Percentiles rank a stretch among this genome's conserved stretches.
Conservation (phyloP, 23 red algal genomes). For the Gracilaria domingensis region DNA sequence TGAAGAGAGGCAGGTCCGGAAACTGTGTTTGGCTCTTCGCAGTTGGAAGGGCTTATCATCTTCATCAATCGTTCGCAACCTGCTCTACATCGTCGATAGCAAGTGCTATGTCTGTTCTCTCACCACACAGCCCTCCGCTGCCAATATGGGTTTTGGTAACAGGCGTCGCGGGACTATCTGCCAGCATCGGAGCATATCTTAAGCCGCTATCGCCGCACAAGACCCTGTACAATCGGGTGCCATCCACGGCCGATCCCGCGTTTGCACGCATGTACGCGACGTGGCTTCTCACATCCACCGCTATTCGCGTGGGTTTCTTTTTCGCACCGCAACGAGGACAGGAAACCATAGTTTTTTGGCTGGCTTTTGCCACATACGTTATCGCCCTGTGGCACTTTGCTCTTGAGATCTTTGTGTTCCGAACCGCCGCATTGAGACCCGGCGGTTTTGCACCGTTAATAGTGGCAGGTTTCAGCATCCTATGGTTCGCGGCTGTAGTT, state of each 20-base stretch:
- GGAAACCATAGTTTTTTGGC: slow-evolving; percentile 28
- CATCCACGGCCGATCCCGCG: slow-evolving; percentile 35
- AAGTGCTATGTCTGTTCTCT: slow-evolving; percentile 22
- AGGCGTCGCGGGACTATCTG: slow-evolving; percentile 70
- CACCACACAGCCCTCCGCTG: slow-evolving; percentile 29
- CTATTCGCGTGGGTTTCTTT: slow-evolving; percentile 62
- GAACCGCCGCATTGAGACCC: slow-evolving; percentile 73
- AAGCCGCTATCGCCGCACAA: slow-evolving; percentile 70
- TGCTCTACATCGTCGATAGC: not conserved
- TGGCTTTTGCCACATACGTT: slow-evolving; percentile 71
- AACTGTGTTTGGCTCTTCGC: not conserved
- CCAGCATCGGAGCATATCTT: slow-evolving; percentile 55
- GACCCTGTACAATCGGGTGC: slow-evolving; percentile 65
- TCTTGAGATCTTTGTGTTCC: slow-evolving; percentile 78
- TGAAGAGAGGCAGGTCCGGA: too few species aligned
- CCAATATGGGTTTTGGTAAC: slow-evolving; percentile 73
- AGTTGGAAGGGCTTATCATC: not conserved
- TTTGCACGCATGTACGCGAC: slow-evolving; percentile 85
- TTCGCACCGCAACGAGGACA: slow-evolving; percentile 38
- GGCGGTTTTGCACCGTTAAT: slow-evolving; percentile 77
- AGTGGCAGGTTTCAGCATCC: slow-evolving; percentile 58
- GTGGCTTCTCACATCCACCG: slow-evolving; percentile 73
- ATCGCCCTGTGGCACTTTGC: slow-evolving; percentile 83
- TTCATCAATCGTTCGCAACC: not conserved
- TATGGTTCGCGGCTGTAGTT: slow-evolving; percentile 59